phyloP scores from a whole-genome alignment of 2,329 filamentous ascomycete genomes.

The Aspergillus fumigatiaffinis region DNA sequence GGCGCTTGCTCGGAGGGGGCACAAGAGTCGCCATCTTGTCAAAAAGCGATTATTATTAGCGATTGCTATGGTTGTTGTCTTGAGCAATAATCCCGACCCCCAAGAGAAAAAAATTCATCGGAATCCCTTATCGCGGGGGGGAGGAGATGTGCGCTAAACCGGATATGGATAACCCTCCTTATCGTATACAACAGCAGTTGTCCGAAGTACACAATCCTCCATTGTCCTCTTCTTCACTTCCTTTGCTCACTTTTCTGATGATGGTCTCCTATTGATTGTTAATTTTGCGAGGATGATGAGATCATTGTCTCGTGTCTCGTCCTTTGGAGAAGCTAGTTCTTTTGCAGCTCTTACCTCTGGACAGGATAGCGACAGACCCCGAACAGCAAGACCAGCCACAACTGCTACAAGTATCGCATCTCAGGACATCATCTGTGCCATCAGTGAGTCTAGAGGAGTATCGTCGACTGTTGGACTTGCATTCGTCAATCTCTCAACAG shows the following conservation, averaged over 20 bases:
- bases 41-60: constrained; percentile 1
- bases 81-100: neutral
- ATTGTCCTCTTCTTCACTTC: neutral
- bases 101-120: constrained; percentile 14
- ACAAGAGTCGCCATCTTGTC: constrained; percentile 69
- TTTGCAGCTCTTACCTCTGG: constrained; percentile 20
- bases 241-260: neutral
- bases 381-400: constrained; percentile 51
- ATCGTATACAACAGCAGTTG: neutral
- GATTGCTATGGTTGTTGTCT: neutral
- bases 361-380: constrained; percentile 45
- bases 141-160: constrained; percentile 15
- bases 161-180: constrained; percentile 10
- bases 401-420: constrained; percentile 53
- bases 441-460: constrained; percentile 83
- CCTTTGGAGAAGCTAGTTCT: constrained; percentile 9
- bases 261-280: neutral
- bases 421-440: constrained; percentile 79
- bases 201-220: neutral
- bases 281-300: neutral
- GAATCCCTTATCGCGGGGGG: constrained; percentile 16
- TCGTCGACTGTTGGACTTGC: constrained; percentile 80
- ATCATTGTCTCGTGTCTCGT: constrained; percentile 7
- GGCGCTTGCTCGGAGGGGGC: constrained; percentile 84
- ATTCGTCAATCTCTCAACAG: constrained; percentile 81